Percentiles rank a stretch among this genome's conserved stretches.
These are phyloP conservation scores for Metroxylon sagu DNA, from an alignment of 176 grass and related monocot genomes.

Conservation along the genomic window DNA sequence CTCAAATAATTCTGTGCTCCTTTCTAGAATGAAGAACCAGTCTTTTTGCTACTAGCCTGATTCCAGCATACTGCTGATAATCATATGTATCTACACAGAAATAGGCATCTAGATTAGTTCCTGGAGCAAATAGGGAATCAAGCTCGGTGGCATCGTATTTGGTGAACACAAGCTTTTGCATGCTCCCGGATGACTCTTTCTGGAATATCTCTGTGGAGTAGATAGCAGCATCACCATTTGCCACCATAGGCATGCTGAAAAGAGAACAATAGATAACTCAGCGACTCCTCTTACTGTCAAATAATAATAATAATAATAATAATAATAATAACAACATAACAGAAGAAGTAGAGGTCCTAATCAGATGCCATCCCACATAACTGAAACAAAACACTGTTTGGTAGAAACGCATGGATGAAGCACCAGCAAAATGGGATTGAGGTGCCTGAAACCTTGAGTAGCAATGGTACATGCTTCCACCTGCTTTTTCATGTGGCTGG, in stretches of 20 bases:
- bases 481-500: too few species aligned
- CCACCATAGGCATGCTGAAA: conserved; percentile 57
- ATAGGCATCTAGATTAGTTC: conserved; percentile 48
- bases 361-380: neutral
- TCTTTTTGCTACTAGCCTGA: conserved; percentile 58
- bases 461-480: too few species aligned
- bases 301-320: neutral
- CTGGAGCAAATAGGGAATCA: conserved; percentile 38
- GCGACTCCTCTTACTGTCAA: neutral
- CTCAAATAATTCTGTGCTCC: neutral
- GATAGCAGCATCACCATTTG: conserved; percentile 16
- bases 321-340: too few species aligned
- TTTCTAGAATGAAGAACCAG: conserved; percentile 47
- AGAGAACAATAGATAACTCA: neutral
- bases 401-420: too few species aligned
- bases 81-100: conserved; percentile 57
- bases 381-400: neutral
- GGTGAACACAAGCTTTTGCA: conserved; percentile 61
- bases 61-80: conserved; percentile 66
- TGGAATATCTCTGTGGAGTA: conserved; percentile 74
- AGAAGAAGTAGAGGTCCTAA: too few species aligned
- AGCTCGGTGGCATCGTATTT: conserved; percentile 43
- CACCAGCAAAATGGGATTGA: too few species aligned
- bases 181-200: conserved; percentile 44
- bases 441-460: too few species aligned